phyloP scores from a whole-genome alignment of 2,329 filamentous ascomycete genomes.

The Calonectria pteridis region DNA sequence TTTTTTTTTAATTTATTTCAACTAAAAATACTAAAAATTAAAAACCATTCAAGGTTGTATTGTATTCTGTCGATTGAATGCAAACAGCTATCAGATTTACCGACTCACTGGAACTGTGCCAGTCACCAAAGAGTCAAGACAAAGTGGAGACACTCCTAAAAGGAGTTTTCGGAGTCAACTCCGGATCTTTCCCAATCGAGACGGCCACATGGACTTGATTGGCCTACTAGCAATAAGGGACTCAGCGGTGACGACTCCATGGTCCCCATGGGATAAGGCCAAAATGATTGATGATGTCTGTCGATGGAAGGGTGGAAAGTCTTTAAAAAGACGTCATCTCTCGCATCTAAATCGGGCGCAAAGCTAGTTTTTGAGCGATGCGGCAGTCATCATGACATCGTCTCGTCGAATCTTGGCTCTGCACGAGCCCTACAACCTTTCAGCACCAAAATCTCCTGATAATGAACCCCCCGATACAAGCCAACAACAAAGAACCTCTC shows the following conservation, averaged over 20 bases:
- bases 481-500: neutral
- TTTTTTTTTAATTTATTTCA: too few relatives aligned
- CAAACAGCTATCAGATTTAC: neutral
- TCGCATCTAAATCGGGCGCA: neutral
- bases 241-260: neutral
- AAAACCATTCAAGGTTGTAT: too few relatives aligned
- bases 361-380: neutral
- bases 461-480: neutral
- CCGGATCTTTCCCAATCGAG: slow-evolving; percentile 38
- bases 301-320: neutral
- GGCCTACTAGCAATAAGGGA: slow-evolving; percentile 2
- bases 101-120: neutral
- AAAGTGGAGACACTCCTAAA: neutral
- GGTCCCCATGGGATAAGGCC: neutral
- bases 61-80: neutral
- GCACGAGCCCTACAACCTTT: neutral
- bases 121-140: neutral
- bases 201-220: slow-evolving; percentile 26
- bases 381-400: neutral
- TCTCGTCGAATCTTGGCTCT: neutral
- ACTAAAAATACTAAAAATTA: too few relatives aligned
- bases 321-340: neutral
- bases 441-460: neutral
- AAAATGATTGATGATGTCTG: too few relatives aligned
- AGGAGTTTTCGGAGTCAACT: slow-evolving; percentile 42